Evolutionary conservation across 2,329 filamentous ascomycete species (phyloP), one percentile per base, ranked within the genome.

Genomic region (Tolypocladium ophioglossoides): DNA sequence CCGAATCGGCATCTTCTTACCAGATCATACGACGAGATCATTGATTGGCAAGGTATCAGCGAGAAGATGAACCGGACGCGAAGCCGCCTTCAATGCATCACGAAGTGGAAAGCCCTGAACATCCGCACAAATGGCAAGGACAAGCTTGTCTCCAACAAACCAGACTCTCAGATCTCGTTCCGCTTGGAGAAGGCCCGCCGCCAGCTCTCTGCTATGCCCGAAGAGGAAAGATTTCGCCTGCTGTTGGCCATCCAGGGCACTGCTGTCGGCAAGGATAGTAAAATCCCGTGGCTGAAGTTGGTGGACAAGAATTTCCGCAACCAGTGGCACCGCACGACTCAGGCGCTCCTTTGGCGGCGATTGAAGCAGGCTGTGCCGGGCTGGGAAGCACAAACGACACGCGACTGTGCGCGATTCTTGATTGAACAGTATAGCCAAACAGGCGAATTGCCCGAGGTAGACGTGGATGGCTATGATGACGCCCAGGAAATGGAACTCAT

Each of bases 1-100:
- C 62, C 63, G 4, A 64, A 68, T 1, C 60, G 63, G 3, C 58
- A 65, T 10, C 57, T 70, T 3, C 62, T 70, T 3, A 65, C 68
- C n/a, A 69, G 71, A 18, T 65, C 73, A 1, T 74, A 80, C 46
- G 77, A 80, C 57, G 70, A 74, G 20, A 67, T 82, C 35, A 75
- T 90, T 57, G 80, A 86, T 61, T 91, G 86, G 86, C 72, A 78
- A 51, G 66, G 73, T 10, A 80, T 91, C 27, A 85, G 83, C 59
- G 71, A 80, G 56, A 75, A 75, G 53, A 84, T 91, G 79, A 75
- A 71, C 16, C 72, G 75, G 50, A 82, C 74, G 10, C 76, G 87
- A 47, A 86, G 79, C 57, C 78, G 83, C 3, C 75, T 87, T 27
- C 85, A 89, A 64, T 89, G 86, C 63, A 74, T 78, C 30, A 75